Evolutionary conservation across 1,284 basidiomycete genomes (phyloP).

Genomic region (Tilletia walkeri): DNA sequence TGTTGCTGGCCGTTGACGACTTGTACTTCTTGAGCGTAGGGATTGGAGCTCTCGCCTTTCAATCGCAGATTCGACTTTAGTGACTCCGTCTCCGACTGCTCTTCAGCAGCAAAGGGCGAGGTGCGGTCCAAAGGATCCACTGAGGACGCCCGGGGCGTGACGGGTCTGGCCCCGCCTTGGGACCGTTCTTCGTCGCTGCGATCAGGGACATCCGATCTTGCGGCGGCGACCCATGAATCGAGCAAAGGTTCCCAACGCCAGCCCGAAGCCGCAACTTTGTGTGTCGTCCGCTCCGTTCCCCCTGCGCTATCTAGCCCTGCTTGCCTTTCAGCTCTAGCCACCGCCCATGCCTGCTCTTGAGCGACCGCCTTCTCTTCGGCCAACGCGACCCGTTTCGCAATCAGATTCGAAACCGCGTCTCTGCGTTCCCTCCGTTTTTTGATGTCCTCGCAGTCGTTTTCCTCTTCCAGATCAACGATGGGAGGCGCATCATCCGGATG

Average conservation of each 20-base stretch:
- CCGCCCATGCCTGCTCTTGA: background rate
- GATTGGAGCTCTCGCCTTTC: background rate
- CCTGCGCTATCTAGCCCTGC: no score
- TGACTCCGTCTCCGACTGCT: background rate
- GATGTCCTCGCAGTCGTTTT: conserved; percentile 3
- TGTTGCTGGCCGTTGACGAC: no score
- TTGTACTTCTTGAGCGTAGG: background rate
- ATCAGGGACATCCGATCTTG: background rate
- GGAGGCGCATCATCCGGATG: background rate
- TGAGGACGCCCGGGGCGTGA: conserved; percentile 3
- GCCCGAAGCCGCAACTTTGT: no score
- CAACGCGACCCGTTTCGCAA: background rate
- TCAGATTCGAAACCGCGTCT: background rate
- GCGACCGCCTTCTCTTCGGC: conserved; percentile 1
- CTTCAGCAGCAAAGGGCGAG: background rate
- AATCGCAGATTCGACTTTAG: background rate
- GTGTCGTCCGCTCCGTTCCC: no score
- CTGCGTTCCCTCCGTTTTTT: background rate
- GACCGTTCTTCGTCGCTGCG: background rate
- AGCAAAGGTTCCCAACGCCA: conserved; percentile 2
- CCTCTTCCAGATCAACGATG: background rate
- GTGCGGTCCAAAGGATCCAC: background rate
- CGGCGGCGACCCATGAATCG: background rate
- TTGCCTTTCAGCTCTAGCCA: background rate
- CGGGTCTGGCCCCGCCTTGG: background rate